Conservation (phyloP, 1,284 basidiomycete genomes). For the Sporisorium graminicola region DNA sequence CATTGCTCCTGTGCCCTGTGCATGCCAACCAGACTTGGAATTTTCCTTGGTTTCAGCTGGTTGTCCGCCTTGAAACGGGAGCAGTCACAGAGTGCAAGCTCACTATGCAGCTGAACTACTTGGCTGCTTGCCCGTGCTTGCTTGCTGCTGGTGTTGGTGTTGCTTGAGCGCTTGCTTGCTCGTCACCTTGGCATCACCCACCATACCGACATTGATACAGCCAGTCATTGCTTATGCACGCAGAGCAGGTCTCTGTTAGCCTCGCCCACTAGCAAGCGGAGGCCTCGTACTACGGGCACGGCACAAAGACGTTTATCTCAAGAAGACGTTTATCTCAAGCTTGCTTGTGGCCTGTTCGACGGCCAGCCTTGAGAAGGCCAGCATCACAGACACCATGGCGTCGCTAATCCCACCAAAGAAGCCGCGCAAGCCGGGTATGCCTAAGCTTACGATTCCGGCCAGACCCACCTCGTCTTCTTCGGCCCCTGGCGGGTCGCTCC, state of each 20-base stretch:
- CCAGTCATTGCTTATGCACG: neutral
- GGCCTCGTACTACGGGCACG: neutral
- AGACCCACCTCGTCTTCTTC: constrained; percentile 43
- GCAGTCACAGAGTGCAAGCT: neutral
- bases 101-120: neutral
- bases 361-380: neutral
- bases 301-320: neutral
- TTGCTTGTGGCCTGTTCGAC: neutral
- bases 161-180: neutral
- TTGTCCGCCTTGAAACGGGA: neutral
- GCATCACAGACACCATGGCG: constrained; percentile 34
- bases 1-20: neutral
- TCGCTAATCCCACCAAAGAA: constrained; percentile 67
- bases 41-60: neutral
- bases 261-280: neutral
- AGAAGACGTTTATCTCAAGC: neutral
- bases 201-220: neutral
- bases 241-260: constrained; percentile 9
- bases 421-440: constrained; percentile 61
- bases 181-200: neutral
- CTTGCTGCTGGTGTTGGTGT: neutral
- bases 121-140: neutral
- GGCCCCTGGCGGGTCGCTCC: constrained; percentile 24
- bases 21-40: neutral
- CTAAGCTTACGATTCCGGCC: constrained; percentile 61